These are phyloP conservation scores for Naganishia cerealis DNA, from an alignment of 1,284 basidiomycete genomes.

Conservation along the genomic window DNA sequence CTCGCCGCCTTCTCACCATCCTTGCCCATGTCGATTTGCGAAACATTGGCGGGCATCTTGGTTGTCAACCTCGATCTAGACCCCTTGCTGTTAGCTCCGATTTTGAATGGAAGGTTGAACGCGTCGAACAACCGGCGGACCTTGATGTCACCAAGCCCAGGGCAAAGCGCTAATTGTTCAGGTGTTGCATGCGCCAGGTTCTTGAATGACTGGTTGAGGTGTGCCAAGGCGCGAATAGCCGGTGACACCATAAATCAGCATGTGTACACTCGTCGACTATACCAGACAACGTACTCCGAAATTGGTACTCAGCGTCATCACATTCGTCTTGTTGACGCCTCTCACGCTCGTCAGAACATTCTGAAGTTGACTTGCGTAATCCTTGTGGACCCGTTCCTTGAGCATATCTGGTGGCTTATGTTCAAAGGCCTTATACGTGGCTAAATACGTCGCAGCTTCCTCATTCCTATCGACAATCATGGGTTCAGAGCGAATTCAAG, in stretches of 20 bases:
- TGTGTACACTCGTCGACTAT: background rate
- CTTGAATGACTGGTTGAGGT: slow-evolving; percentile 68
- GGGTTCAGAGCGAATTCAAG: background rate
- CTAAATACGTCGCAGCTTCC: slow-evolving; percentile 87
- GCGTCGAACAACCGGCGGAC: slow-evolving; percentile 65
- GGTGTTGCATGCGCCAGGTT: slow-evolving; percentile 71
- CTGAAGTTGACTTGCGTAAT: slow-evolving; percentile 77
- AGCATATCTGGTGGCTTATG: slow-evolving; percentile 89
- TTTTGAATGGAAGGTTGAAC: slow-evolving; percentile 57
- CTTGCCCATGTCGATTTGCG: background rate
- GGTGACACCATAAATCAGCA: background rate
- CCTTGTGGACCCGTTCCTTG: slow-evolving; percentile 87
- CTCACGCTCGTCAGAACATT: slow-evolving; percentile 84
- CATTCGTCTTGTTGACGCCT: slow-evolving; percentile 97
- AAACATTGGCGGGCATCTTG: background rate
- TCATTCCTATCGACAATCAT: slow-evolving; percentile 63
- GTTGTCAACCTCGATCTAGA: background rate
- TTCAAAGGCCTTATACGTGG: slow-evolving; percentile 89
- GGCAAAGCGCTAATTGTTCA: slow-evolving; percentile 75
- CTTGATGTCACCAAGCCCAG: slow-evolving; percentile 93
- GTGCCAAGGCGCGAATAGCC: background rate
- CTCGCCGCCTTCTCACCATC: background rate
- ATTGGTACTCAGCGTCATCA: slow-evolving; percentile 85
- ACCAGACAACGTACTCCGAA: slow-evolving; percentile 67
- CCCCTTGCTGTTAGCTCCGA: slow-evolving; percentile 39